Base-by-base conservation (phyloP, 2,329 filamentous ascomycete genomes). In the Phaeosphaeria sp. region DNA sequence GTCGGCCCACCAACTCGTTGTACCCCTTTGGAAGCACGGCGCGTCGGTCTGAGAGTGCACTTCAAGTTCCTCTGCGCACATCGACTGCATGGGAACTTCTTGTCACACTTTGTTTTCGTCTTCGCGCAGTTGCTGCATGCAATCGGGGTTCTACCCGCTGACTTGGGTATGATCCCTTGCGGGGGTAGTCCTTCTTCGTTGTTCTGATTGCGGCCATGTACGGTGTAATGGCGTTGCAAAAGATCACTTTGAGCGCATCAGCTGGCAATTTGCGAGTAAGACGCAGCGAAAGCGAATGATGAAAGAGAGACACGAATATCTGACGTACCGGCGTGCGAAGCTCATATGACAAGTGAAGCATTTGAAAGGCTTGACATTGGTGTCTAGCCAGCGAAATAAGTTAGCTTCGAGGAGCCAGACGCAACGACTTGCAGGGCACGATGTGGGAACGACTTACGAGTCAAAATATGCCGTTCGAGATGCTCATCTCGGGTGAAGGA, bases 321-420 rank as follows among this genome's bases (percentile, higher is more conserved):
- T 43, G 18, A 77, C 80, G 55, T 68, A 84, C 82, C 81, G 77
- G 62, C 82, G 74, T 62, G 82, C 81, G 66, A 84, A 84, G 56
- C 81, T 83, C 82, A 84, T 84, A 59, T 84, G 81, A 66, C 82
- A 84, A 36, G 80, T 83, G 58, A 81, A 82, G 71, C 82, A 84
- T 73, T 83, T 83, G 77, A 82, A 84, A 2, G 82, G 82, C 71
- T 84, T 84, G n/a, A 84, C 80, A 67, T 83, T 83, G 54, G 81
- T 84, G 62, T 84, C 81, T 83, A 63, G 10, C 36, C 36, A 39
- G 30, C 15, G 11, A 39, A 2, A 39, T n/a, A 13, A n/a, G 17
- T 39, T n/a, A 39, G 15, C 30, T 13, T 36, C 30, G 6, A 39
- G 15, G 36, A n/a, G 11, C n/a, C 22, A 47, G 13, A 25, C 46